Evolutionary conservation across 1,284 basidiomycete genomes (phyloP).

Genomic region (Papiliotrema fonsecae): DNA sequence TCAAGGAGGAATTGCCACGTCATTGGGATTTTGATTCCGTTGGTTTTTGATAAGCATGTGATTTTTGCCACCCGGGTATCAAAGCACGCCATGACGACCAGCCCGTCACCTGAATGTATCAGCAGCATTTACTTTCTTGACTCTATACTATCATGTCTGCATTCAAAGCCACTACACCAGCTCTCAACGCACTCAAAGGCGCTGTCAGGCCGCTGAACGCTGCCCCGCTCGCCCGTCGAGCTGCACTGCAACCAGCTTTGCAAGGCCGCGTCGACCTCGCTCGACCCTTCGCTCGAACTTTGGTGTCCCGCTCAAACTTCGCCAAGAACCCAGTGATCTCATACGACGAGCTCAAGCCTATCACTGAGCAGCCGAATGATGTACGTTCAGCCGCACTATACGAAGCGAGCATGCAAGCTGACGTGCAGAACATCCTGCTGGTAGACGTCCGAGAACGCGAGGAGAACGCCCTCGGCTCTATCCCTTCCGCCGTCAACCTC

Average conservation of each 20-base stretch:
- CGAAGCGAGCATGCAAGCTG: not conserved
- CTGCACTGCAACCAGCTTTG: no score
- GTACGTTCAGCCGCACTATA: conserved; percentile 52
- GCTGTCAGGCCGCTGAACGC: not conserved
- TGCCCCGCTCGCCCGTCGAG: no score
- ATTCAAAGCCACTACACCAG: not conserved
- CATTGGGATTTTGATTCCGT: no score
- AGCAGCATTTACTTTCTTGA: no score
- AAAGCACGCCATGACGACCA: no score
- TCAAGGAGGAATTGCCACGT: not conserved
- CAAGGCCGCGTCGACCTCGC: not conserved
- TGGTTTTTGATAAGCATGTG: no score
- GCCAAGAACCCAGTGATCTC: conserved; percentile 55
- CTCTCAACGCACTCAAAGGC: not conserved
- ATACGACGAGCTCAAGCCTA: conserved; percentile 80
- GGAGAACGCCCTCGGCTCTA: conserved; percentile 89
- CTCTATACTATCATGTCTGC: not conserved
- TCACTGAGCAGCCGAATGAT: conserved; percentile 70
- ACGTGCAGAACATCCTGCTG: conserved; percentile 66
- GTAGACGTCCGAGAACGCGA: conserved; percentile 92
- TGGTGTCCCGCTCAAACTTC: conserved; percentile 22
- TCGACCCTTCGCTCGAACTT: not conserved
- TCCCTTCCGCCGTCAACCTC: conserved; percentile 91
- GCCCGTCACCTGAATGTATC: no score
- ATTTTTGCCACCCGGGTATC: not conserved